phyloP scores from a whole-genome alignment of 805 yeast genomes.

The Saccharomyces jurei region DNA sequence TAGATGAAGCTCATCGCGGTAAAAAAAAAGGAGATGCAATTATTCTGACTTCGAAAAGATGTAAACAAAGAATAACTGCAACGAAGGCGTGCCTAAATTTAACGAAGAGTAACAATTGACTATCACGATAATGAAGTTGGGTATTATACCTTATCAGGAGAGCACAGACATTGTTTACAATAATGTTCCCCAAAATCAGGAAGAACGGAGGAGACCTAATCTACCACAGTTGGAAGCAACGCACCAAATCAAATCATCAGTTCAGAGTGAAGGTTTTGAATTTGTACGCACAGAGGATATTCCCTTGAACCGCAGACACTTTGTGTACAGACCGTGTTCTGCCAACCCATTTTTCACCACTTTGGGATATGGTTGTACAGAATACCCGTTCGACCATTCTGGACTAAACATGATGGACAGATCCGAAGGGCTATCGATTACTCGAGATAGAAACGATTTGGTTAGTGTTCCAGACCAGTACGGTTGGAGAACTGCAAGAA shows the following conservation, averaged over 20 bases:
- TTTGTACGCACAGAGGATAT: constrained; percentile 50
- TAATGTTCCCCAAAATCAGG: neutral
- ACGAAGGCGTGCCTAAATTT: neutral
- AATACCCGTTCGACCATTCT: constrained; percentile 47
- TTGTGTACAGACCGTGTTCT: constrained; percentile 69
- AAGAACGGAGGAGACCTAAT: constrained; percentile 10
- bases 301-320: constrained; percentile 74
- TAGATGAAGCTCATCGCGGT: neutral
- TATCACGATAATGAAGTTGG: constrained; percentile 17
- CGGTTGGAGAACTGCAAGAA: constrained; percentile 77
- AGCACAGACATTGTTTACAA: constrained; percentile 19
- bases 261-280: neutral
- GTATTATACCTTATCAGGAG: constrained; percentile 24
- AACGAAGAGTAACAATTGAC: neutral
- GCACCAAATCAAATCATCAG: constrained; percentile 5
- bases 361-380: constrained; percentile 61
- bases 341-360: constrained; percentile 56
- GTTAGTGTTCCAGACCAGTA: constrained; percentile 45
- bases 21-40: neutral
- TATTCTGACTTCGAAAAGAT: neutral
- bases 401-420: constrained; percentile 43
- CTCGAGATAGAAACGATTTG: constrained; percentile 26
- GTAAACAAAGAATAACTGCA: neutral
- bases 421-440: constrained; percentile 46
- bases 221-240: constrained; percentile 18